phyloP scores from a whole-genome alignment of 768 basidiomycete species.

The Tremella yokohamensis region DNA sequence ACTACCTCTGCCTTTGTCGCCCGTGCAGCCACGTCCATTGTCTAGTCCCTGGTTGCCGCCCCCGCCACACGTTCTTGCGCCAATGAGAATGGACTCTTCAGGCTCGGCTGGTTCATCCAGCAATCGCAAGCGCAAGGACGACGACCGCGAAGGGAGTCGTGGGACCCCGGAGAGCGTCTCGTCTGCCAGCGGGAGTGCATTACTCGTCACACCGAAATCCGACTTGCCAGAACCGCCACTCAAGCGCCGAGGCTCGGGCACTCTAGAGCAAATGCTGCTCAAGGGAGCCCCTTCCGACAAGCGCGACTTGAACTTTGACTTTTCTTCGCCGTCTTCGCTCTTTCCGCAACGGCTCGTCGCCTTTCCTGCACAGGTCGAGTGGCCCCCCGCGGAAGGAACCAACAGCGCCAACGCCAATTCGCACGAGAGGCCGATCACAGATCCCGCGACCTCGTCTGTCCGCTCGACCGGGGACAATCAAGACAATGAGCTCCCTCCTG shows the following conservation, averaged over 20 bases:
- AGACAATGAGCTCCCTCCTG: neutral
- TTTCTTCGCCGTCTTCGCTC: conserved; percentile 25
- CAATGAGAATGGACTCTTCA: too few species aligned
- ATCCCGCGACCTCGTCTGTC: conserved; percentile 32
- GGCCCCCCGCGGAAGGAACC: neutral
- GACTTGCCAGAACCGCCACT: neutral
- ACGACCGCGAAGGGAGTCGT: conserved; percentile 1
- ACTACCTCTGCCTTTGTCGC: too few species aligned
- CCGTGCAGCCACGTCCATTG: too few species aligned
- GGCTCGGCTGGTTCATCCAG: too few species aligned
- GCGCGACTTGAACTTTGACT: conserved; percentile 10
- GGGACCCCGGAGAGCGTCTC: neutral
- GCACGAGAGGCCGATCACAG: conserved; percentile 5
- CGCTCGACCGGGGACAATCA: conserved; percentile 19
- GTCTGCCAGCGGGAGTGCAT: neutral
- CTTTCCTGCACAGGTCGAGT: conserved; percentile 7
- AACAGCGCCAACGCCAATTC: neutral
- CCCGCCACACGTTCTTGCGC: too few species aligned
- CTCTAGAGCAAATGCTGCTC: neutral
- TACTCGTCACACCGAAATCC: neutral
- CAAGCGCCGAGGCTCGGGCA: conserved; percentile 1
- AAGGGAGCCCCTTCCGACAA: neutral
- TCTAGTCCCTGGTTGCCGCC: too few species aligned
- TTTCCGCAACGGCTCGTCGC: neutral
- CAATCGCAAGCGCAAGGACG: conserved; percentile 2